Percentiles rank a stretch among this genome's conserved stretches.
These are phyloP conservation scores for Musa schizocarpa DNA, from an alignment of 176 grass and related monocot genomes.

Conservation along the genomic window DNA sequence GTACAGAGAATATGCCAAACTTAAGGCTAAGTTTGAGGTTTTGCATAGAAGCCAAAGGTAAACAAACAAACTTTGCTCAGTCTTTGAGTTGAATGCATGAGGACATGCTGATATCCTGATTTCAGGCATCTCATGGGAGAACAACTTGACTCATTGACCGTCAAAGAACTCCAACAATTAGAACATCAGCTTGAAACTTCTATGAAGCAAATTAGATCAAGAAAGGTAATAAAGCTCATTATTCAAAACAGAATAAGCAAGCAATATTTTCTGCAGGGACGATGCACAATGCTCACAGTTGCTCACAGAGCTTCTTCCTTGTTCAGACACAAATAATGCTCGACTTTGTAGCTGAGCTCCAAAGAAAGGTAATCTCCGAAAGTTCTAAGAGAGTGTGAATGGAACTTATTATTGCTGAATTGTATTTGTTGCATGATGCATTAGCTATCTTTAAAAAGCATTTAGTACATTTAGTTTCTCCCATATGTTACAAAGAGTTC, in stretches of 20 bases:
- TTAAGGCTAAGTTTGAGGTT: slow-evolving; percentile 9
- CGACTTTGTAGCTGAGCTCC: not conserved
- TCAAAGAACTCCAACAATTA: slow-evolving; percentile 3
- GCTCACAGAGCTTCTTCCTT: not conserved
- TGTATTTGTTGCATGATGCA: not conserved
- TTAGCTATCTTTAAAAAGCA: not conserved
- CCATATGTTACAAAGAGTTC: no score
- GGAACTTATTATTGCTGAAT: not conserved
- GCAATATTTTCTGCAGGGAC: not conserved
- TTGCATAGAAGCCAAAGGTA: slow-evolving; percentile 5
- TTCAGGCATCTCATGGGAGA: slow-evolving; percentile 17
- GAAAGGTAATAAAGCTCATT: slow-evolving; percentile 6
- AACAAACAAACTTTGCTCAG: not conserved
- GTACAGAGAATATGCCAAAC: not conserved
- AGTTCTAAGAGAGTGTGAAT: not conserved
- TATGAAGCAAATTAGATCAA: not conserved
- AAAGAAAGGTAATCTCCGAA: not conserved
- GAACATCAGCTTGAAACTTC: slow-evolving; percentile 13
- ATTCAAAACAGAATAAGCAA: no score
- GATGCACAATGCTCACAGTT: no score
- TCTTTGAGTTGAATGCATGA: no score
- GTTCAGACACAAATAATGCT: not conserved
- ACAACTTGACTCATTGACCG: not conserved
- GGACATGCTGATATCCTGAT: not conserved
- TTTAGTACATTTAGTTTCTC: no score